phyloP scores from a whole-genome alignment of 2,329 filamentous ascomycete species.

The Ophiostoma novo-ulmi region DNA sequence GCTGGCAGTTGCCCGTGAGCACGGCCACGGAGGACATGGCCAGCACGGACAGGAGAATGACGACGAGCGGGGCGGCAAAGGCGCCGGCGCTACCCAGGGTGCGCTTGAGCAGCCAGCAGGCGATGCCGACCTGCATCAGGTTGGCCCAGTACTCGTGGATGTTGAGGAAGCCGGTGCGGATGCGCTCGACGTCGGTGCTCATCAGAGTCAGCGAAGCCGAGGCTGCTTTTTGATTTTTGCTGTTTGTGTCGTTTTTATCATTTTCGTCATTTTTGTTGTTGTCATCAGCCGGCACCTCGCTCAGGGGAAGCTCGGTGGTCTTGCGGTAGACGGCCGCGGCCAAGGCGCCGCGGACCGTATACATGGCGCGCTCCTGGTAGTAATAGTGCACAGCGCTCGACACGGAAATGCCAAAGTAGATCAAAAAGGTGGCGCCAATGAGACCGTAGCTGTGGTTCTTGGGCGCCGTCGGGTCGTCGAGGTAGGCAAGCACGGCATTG shows the following conservation, averaged over 20 bases:
- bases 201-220: slow-evolving; percentile 34
- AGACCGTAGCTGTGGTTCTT: slow-evolving; percentile 39
- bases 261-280: background rate
- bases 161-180: slow-evolving; percentile 28
- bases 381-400: slow-evolving; percentile 40
- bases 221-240: background rate
- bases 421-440: slow-evolving; percentile 39
- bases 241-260: background rate
- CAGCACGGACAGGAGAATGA: slow-evolving; percentile 18
- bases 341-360: slow-evolving; percentile 33
- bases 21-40: background rate
- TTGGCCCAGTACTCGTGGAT: slow-evolving; percentile 33
- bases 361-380: slow-evolving; percentile 35
- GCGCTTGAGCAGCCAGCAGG: slow-evolving; percentile 27
- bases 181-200: slow-evolving; percentile 34
- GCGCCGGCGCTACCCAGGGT: slow-evolving; percentile 26
- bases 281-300: slow-evolving; percentile 21
- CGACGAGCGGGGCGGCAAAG: slow-evolving; percentile 25
- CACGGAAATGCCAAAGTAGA: slow-evolving; percentile 40
- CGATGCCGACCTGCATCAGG: slow-evolving; percentile 26
- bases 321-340: slow-evolving; percentile 35
- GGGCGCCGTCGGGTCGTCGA: slow-evolving; percentile 28
- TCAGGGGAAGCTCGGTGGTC: slow-evolving; percentile 29
- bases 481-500: slow-evolving; percentile 32
- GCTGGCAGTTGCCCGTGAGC: slow-evolving; percentile 24